These are phyloP conservation scores for Vaccinium vitisidaea DNA, from an alignment of 148 eudicot species.

Conservation along the genomic window DNA sequence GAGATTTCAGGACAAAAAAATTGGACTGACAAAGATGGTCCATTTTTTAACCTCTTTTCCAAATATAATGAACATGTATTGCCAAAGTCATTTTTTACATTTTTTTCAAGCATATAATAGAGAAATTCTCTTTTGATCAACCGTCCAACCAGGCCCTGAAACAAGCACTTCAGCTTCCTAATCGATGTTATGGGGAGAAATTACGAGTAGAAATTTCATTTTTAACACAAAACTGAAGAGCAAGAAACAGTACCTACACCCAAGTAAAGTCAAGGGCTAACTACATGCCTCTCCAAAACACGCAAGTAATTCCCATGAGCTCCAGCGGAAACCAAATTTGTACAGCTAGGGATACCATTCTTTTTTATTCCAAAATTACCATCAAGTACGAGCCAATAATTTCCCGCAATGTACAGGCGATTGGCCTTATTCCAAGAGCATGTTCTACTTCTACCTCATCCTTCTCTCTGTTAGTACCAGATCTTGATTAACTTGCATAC, in stretches of 20 bases:
- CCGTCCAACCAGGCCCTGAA: not conserved
- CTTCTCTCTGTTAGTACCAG: too few species aligned
- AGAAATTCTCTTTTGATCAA: not conserved
- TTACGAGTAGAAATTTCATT: not conserved
- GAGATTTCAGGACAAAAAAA: not conserved
- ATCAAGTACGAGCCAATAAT: too few species aligned
- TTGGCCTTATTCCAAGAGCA: too few species aligned
- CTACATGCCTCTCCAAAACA: too few species aligned
- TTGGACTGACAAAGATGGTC: not conserved
- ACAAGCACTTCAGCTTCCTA: slow-evolving; percentile 6
- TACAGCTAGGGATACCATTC: too few species aligned
- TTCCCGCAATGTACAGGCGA: too few species aligned
- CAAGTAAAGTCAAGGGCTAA: not conserved
- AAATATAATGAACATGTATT: not conserved
- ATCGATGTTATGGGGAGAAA: not conserved
- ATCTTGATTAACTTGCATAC: too few species aligned
- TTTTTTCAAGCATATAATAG: not conserved
- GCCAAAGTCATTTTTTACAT: not conserved
- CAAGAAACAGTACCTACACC: not conserved
- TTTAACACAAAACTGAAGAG: not conserved
- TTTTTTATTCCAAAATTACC: too few species aligned
- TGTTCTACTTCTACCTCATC: too few species aligned
- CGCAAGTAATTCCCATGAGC: too few species aligned
- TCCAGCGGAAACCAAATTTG: too few species aligned
- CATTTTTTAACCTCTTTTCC: not conserved